Evolutionary conservation across 768 basidiomycete species (phyloP), one percentile per base, ranked within the genome.

Genomic region (Fomitopsis pulvina): DNA sequence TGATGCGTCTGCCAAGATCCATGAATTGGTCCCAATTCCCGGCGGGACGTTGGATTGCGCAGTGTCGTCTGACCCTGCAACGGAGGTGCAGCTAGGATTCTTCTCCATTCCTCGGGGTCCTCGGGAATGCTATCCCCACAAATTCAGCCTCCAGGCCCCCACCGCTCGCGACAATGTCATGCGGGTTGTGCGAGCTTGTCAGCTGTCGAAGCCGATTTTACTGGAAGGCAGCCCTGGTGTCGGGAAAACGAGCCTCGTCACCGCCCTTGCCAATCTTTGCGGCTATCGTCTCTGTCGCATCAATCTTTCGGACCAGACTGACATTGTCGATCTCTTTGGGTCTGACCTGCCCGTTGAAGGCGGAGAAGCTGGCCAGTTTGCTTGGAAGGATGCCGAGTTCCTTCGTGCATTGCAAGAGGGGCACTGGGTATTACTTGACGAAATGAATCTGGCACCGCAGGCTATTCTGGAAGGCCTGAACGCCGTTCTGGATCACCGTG

Each of bases 401-500:
- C 73, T 99, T 37, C 81, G 79, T 51, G 94, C 96, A 1, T 69
- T 99, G 68, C 92, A 96, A 63, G 78, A 87, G n/a, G 96, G 96
- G 0, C 83, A 91, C 52, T 99, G 96, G 96, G 95, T 98, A 4
- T 79, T 99, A 5, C 77, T 99, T 9, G 96, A 99, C 62, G 96
- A 99, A 65, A 98, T 99, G 96, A 99, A 99, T 62, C 76, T 99
- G 32, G 95, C 95, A 0, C 91, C 95, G 26, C 95, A 99, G 61
- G 85, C 96, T 0, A 86, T 99, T 4, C 79, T 99, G 1, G 96
- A 99, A 69, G 96, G 96, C 25, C 78, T 99, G 34, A 99, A 99
- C 61, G 92, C 96, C 1, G 81, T 95, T 9, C 70, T 99, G 26
- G 96, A 99, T 66, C 95, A 98, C 66, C 83, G 96, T 45, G 95